These are phyloP conservation scores for Myriosclerotinia curreyana DNA, from an alignment of 2,329 filamentous ascomycete species.

Conservation along the genomic window DNA sequence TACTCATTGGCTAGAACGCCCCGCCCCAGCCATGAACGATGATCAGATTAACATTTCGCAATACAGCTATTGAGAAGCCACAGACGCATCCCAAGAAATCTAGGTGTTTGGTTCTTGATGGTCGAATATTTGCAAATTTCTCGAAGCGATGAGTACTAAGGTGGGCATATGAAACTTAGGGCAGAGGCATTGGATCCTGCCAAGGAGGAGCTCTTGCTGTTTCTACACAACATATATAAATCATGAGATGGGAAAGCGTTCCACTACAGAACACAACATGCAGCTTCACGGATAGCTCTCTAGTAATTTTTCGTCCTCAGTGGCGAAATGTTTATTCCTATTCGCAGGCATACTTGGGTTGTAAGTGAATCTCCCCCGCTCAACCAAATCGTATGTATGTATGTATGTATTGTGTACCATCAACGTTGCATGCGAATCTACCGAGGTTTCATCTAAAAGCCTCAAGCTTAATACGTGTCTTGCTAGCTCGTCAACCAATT, in stretches of 20 bases:
- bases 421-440: not conserved
- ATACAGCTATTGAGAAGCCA: not conserved
- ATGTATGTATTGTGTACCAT: not conserved
- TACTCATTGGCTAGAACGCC: not conserved
- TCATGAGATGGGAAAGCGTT: not conserved
- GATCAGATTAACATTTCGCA: not conserved
- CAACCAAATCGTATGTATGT: not conserved
- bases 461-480: not conserved
- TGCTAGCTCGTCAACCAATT: not conserved
- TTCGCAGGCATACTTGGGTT: not conserved
- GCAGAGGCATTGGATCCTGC: not conserved
- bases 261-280: not conserved
- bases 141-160: not conserved
- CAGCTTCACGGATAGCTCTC: not conserved
- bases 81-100: not conserved
- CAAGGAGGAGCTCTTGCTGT: not conserved
- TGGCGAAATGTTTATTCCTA: not conserved
- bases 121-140: too few relatives aligned
- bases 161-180: not conserved
- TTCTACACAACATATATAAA: not conserved
- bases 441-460: not conserved
- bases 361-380: not conserved
- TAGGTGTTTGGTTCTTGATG: not conserved
- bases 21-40: not conserved
- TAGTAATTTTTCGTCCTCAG: not conserved